These are phyloP conservation scores for Tricholoma furcatifolium DNA, from an alignment of 768 basidiomycete species.

Conservation along the genomic window DNA sequence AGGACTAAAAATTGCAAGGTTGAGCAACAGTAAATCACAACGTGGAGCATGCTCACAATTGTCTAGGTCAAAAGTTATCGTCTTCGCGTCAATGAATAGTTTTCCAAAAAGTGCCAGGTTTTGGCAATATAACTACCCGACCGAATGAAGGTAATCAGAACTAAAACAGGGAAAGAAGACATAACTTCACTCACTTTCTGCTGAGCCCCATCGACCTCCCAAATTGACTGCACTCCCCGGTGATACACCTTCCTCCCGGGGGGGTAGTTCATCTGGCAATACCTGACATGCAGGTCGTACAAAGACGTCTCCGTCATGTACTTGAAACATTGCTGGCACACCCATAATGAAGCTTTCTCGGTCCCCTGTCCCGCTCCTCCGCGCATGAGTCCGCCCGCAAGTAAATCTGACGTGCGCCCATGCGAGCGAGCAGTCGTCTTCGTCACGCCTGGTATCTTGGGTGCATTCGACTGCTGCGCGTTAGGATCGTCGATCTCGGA, in stretches of 20 bases:
- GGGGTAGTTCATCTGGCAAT: slow-evolving; percentile 67
- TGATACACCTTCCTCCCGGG: slow-evolving; percentile 92
- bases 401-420: slow-evolving; percentile 71
- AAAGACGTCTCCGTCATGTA: slow-evolving; percentile 78
- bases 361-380: slow-evolving; percentile 34
- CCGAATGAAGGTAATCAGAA: background rate
- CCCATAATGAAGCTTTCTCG: slow-evolving; percentile 65
- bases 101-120: slow-evolving; percentile 95
- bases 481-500: slow-evolving; percentile 54
- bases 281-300: slow-evolving; percentile 71
- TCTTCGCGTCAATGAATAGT: slow-evolving; percentile 98
- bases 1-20: slow-evolving; percentile 48
- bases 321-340: slow-evolving; percentile 95
- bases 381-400: slow-evolving; percentile 55
- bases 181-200: slow-evolving; percentile 60
- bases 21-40: background rate
- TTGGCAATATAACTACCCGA: slow-evolving; percentile 85
- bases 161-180: background rate
- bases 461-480: slow-evolving; percentile 16
- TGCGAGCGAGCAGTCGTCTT: slow-evolving; percentile 57
- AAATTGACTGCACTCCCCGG: slow-evolving; percentile 84
- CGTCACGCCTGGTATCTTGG: slow-evolving; percentile 49
- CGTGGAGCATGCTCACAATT: slow-evolving; percentile 54
- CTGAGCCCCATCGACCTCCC: slow-evolving; percentile 91
- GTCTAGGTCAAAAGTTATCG: slow-evolving; percentile 87